Base-by-base conservation (phyloP, 139 green algal genomes). In the Chlamydomonas sphaeroides region DNA sequence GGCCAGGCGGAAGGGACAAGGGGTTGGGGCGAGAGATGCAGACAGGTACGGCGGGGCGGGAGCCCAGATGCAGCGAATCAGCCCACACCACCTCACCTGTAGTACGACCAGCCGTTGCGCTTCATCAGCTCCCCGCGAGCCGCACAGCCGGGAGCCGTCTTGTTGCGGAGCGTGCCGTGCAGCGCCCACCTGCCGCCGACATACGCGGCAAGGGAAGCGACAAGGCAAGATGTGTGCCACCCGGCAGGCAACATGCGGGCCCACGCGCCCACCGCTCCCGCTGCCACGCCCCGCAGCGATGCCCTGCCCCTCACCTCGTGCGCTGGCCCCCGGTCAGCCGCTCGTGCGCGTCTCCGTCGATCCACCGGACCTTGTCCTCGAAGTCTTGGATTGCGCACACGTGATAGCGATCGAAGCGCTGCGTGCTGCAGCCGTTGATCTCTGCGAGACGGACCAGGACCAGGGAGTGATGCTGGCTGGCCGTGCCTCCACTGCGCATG, bases 361-460 rank as follows among this genome's bases (percentile, higher is more conserved):
- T 23, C 73, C 73, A 80, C 7, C 73, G 73, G 18, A 80, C 73
- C 61, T 80, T 80, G 59, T 80, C 73, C 39, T 70, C 59, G 35
- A 80, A 80, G 15, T 15, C 30, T 10, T 59, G 32, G 33, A 80
- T 25, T 8, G 25, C 59, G 59, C 73, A 80, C 30, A 80, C 59
- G 41, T 51, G 35, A 39, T 45, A 80, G 39, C 48, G 42, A 59
- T 80, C 73, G n/a, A 80, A 80, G 18, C 41, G 39, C 73, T 70
- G 59, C 0, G 73, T 80, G 30, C 39, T 70, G 41, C 73, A 80
- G 39, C 73, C 73, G 59, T 80, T 80, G 30, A 80, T 39, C 59
- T 70, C 73, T 80, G 41, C 30, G 33, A 6, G 45, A 3, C 6
- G 33, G 15, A n/a, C n/a, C n/a, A n/a, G n/a, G n/a, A n/a, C n/a